Percentiles rank a stretch among this genome's conserved stretches.
phyloP scores from a whole-genome alignment of 106 monocot genomes.

The Amphibolis antarctica region DNA sequence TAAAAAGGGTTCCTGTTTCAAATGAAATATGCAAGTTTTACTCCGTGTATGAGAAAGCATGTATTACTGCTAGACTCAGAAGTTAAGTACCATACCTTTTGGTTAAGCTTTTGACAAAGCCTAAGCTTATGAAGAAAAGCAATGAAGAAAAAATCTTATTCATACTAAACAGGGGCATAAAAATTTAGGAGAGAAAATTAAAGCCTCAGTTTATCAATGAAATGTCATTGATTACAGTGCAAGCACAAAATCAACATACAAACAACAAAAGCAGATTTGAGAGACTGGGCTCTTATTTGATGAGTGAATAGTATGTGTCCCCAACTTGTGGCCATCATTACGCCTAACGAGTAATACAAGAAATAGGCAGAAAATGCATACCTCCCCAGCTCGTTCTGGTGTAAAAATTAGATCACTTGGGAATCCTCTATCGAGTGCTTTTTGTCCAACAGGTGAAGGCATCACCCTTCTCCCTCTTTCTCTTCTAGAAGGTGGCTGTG shows the following conservation, averaged over 20 bases:
- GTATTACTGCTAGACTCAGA: background rate
- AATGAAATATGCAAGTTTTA: background rate
- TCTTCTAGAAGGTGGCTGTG: conserved; percentile 71
- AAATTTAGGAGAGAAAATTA: too few relatives aligned
- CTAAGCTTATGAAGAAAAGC: too few relatives aligned
- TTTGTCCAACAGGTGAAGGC: conserved; percentile 72
- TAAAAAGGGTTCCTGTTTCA: conserved; percentile 68
- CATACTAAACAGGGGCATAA: too few relatives aligned
- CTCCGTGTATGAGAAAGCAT: background rate
- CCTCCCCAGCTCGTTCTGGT: conserved; percentile 75
- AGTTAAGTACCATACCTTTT: too few relatives aligned
- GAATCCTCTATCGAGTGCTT: conserved; percentile 61
- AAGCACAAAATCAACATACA: too few relatives aligned
- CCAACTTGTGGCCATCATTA: background rate
- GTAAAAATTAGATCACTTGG: conserved; percentile 68
- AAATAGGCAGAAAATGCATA: conserved; percentile 12
- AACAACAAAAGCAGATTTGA: too few relatives aligned
- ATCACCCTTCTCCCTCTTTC: conserved; percentile 67
- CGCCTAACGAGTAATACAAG: background rate
- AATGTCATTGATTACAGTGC: too few relatives aligned
- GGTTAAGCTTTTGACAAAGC: too few relatives aligned
- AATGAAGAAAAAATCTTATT: too few relatives aligned
- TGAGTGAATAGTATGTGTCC: background rate
- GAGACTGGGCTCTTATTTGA: too few relatives aligned
- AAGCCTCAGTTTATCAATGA: too few relatives aligned